These are phyloP conservation scores for Calonectria henricotiae DNA, from an alignment of 2,329 filamentous ascomycete genomes.

Conservation along the genomic window DNA sequence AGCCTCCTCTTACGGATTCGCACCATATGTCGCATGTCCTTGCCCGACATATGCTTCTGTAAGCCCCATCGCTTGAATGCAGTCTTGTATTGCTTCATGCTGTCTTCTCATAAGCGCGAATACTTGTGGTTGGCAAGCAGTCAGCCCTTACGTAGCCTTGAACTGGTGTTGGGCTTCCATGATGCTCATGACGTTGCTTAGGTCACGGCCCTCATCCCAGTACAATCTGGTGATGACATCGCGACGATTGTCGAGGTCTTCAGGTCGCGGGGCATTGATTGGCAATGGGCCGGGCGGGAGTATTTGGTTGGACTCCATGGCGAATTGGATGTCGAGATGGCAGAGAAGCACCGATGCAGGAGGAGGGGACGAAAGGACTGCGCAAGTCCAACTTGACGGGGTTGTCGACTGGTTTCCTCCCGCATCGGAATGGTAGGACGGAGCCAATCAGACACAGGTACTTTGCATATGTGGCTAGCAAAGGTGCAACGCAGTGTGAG, in stretches of 20 bases:
- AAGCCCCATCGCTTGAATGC: conserved; percentile 21
- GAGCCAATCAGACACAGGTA: conserved; percentile 20
- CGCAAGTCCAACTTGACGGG: not conserved
- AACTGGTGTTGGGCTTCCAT: conserved; percentile 21
- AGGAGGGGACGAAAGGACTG: not conserved
- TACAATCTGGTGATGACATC: conserved; percentile 5
- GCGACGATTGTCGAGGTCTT: conserved; percentile 10
- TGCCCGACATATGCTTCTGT: conserved; percentile 16
- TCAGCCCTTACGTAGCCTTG: conserved; percentile 20
- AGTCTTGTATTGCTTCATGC: conserved; percentile 8
- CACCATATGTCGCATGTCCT: conserved; percentile 9
- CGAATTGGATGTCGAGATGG: not conserved
- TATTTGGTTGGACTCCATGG: not conserved
- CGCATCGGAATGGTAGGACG: not conserved
- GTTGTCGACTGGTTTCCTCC: not conserved
- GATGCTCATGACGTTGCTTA: not conserved
- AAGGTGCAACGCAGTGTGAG: not conserved
- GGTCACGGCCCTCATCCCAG: conserved; percentile 10
- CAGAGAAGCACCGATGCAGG: not conserved
- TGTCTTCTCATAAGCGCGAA: not conserved
- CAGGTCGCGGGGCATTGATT: not conserved
- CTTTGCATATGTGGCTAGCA: conserved; percentile 14
- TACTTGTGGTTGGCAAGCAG: not conserved
- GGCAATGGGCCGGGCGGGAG: not conserved
- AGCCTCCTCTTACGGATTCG: conserved; percentile 17